phyloP scores from a whole-genome alignment of 75 land plant genomes.

The Cryptomeria japonica region DNA sequence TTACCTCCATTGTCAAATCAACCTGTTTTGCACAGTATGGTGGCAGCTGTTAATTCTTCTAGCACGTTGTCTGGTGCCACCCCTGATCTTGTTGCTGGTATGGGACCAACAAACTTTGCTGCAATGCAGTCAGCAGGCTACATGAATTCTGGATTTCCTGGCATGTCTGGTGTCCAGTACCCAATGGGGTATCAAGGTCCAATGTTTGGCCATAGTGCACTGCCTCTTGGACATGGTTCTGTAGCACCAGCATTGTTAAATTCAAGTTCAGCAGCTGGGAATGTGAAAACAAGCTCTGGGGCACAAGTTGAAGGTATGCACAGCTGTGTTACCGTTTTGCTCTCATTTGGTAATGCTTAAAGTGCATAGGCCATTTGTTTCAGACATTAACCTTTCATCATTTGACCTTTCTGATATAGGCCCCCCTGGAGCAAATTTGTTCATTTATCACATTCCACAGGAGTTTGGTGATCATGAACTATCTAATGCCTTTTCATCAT shows the following conservation, averaged over 20 bases:
- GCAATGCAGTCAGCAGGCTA: conserved; percentile 43
- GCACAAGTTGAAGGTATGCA: conserved; percentile 84
- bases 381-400: background rate
- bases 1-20: conserved; percentile 59
- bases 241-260: conserved; percentile 23
- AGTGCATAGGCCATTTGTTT: background rate
- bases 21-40: conserved; percentile 38
- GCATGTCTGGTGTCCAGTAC: conserved; percentile 57
- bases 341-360: background rate
- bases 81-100: conserved; percentile 26
- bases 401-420: conserved; percentile 42
- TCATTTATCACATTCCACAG: conserved; percentile 96
- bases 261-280: conserved; percentile 38
- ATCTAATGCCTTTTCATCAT: conserved; percentile 70
- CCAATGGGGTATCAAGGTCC: conserved; percentile 67
- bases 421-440: conserved; percentile 97
- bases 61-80: conserved; percentile 39
- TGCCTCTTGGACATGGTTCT: conserved; percentile 42
- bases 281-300: conserved; percentile 44
- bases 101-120: conserved; percentile 14
- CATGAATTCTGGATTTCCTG: conserved; percentile 48
- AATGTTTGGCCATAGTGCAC: conserved; percentile 41
- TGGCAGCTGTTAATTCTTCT: conserved; percentile 51
- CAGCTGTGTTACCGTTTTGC: background rate
- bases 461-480: conserved; percentile 95